Percentiles rank a stretch among this genome's conserved stretches.
Conservation (phyloP, 2,329 filamentous ascomycete genomes). For the Aotearoamyces nothofagi region DNA sequence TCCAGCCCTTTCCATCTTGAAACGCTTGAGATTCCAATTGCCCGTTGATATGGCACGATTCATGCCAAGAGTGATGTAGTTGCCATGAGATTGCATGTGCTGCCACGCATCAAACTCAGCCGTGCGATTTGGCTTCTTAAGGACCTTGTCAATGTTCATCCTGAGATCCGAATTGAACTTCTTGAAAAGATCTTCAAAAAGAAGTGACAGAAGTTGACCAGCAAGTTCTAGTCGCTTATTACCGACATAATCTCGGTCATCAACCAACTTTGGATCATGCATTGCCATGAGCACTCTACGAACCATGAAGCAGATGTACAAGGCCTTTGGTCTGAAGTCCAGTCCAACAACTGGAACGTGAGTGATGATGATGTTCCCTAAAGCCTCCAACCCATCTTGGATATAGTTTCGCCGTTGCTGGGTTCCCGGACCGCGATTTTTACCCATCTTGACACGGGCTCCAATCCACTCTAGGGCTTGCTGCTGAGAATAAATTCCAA, state of each 20-base stretch:
- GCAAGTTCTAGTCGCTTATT: slow-evolving; percentile 94
- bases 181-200: slow-evolving; percentile 98
- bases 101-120: slow-evolving; percentile 77
- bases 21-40: slow-evolving; percentile 96
- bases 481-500: slow-evolving; percentile 80
- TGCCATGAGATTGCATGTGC: slow-evolving; percentile 71
- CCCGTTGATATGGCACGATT: slow-evolving; percentile 94
- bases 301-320: slow-evolving; percentile 95
- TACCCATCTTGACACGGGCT: slow-evolving; percentile 72
- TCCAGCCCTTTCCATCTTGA: slow-evolving; percentile 95
- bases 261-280: slow-evolving; percentile 76
- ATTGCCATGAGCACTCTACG: slow-evolving; percentile 91
- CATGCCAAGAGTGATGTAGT: slow-evolving; percentile 81
- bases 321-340: slow-evolving; percentile 91
- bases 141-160: slow-evolving; percentile 83
- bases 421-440: slow-evolving; percentile 31
- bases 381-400: slow-evolving; percentile 82
- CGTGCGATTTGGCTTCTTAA: slow-evolving; percentile 85
- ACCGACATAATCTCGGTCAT: slow-evolving; percentile 94
- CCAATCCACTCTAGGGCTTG: slow-evolving; percentile 92
- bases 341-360: slow-evolving; percentile 85
- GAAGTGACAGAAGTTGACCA: slow-evolving; percentile 78
- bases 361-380: slow-evolving; percentile 85
- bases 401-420: slow-evolving; percentile 61
- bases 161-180: slow-evolving; percentile 82